Evolutionary conservation across 1,139 yeast species (phyloP), one percentile per base, ranked within the genome.

Genomic region (Hyphopichia wangnamkhiaoensis): DNA sequence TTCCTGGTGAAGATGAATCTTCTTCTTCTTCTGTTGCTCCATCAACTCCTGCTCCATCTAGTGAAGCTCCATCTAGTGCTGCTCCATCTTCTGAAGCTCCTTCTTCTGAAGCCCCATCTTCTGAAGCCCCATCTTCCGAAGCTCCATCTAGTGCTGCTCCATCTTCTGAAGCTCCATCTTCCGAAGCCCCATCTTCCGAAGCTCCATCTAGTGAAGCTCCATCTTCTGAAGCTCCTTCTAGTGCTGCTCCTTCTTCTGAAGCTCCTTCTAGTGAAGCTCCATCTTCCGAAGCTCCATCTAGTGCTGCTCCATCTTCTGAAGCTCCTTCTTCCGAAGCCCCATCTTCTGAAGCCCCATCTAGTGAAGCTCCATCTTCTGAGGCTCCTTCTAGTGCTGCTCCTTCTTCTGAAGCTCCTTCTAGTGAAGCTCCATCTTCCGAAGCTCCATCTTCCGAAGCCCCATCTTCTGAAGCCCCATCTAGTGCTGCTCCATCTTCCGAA

Each of bases 101-200:
- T 3, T 21, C 35, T 20, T 13, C 24, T 9, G 25, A 10, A 9
- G 15, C 27, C 21, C 18, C 34, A n/a, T n/a, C n/a, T 13, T 21
- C 27, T 20, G 26, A 20, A 6, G 24, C 9, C 10, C 24, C 24
- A 21, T 17, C 33, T 18, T 31, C 44, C 13, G 26, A 38, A 9
- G 18, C 40, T 16, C 35, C 42, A 20, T 29, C 39, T 34, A n/a
- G n/a, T n/a, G 37, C 31, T 18, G 20, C 42, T 24, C 13, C 37
- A 7, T 33, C 35, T 24, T 14, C 19, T 10, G 5, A 3, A 12
- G 28, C 4, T 15, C 8, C 34, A 8, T 15, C 28, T 6, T n/a
- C n/a, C n/a, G 14, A 18, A n/a, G 27, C 12, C 21, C 16, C 12
- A 20, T 33, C 34, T 9, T 9, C 28, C 13, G n/a, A 33, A 18